Evolutionary conservation across 139 green algal species (phyloP).

Genomic region (Micractinium sp.): DNA sequence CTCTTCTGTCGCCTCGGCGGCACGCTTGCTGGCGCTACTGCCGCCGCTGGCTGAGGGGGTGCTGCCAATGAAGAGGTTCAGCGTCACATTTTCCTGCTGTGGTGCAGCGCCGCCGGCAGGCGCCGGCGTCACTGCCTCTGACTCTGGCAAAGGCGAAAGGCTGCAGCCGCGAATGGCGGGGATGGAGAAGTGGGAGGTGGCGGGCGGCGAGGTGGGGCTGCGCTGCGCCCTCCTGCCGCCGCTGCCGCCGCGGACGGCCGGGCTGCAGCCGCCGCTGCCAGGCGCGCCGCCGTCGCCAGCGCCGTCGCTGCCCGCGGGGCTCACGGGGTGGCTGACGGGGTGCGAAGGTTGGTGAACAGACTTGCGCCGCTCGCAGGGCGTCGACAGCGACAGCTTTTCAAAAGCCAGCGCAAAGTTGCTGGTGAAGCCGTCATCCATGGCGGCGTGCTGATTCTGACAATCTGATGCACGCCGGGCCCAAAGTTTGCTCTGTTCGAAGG

Average conservation of each 20-base stretch:
- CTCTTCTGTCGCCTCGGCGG: neutral
- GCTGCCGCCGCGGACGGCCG: neutral
- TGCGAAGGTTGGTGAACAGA: neutral
- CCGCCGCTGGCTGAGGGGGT: neutral
- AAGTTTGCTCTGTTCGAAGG: no score
- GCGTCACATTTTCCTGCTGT: neutral
- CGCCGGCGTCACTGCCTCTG: neutral
- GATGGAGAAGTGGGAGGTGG: conserved; percentile 18
- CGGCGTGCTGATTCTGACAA: neutral
- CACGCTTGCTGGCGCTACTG: neutral
- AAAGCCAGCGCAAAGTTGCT: neutral
- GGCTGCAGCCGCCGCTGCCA: neutral
- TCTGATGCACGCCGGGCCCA: no score
- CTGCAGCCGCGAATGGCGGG: neutral
- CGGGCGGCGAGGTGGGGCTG: neutral
- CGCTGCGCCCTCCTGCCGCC: neutral
- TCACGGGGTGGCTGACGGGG: neutral
- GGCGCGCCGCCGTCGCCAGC: neutral
- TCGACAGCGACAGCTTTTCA: neutral
- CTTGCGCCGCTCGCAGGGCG: neutral
- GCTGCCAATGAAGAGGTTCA: conserved; percentile 1
- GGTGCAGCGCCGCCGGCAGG: neutral
- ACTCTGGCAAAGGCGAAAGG: neutral
- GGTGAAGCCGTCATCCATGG: neutral
- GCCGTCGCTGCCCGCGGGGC: neutral